A percentile compares a stretch with the other conserved stretches of the same genome.
Evolutionary conservation across 2,329 filamentous ascomycete genomes (phyloP).

Genomic region (Dothistroma pini): DNA sequence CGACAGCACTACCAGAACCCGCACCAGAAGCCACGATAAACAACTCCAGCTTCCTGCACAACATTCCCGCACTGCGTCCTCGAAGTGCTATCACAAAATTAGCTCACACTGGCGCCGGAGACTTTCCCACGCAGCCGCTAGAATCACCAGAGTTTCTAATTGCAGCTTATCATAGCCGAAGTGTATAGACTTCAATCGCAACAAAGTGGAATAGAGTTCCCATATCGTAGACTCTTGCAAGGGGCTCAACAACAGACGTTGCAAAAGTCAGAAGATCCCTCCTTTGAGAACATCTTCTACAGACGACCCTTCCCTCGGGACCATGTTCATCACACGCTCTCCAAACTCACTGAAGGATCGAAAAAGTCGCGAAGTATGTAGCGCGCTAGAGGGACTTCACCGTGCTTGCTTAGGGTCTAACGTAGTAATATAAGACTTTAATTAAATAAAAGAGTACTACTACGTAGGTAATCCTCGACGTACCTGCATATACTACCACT

Average conservation of each 20-base stretch:
- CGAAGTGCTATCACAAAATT: background rate
- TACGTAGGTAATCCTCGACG: too few relatives aligned
- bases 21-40: background rate
- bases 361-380: background rate
- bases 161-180: background rate
- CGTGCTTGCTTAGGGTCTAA: background rate
- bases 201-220: background rate
- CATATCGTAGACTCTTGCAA: too few relatives aligned
- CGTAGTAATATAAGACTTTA: too few relatives aligned
- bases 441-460: too few relatives aligned
- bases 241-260: background rate
- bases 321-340: background rate
- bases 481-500: background rate
- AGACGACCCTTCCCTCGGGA: background rate
- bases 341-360: background rate
- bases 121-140: background rate
- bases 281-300: background rate
- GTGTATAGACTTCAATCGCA: background rate
- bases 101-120: background rate
- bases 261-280: too few relatives aligned
- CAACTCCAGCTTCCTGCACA: background rate
- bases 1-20: background rate
- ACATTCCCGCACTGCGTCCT: background rate
- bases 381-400: background rate
- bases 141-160: background rate